Evolutionary conservation across 1,139 yeast species (phyloP), one percentile per base, ranked within the genome.

Genomic region (Kodamaea alishanica): DNA sequence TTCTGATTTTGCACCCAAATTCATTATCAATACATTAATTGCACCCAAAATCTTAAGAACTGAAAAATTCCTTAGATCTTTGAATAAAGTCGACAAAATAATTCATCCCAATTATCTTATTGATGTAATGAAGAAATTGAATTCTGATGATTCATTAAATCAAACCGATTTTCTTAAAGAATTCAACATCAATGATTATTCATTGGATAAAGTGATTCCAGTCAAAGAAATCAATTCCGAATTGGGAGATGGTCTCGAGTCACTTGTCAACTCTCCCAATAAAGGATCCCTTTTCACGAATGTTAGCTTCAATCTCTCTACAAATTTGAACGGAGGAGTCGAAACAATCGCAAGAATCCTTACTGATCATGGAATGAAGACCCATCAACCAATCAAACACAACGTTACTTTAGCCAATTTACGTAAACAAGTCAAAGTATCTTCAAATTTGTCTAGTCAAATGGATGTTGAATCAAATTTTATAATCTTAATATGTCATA

Each of bases 11-110:
- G 55, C 58, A 24, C 47, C 49, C 5, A 58, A 50, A 39, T 45
- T 42, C 30, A 39, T 39, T 1, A 51, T 55, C 28, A 74, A 79
- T 49, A 64, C 82, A 30, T 65, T 84, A 7, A 68, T 90, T 11
- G 92, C 97, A 0, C 96, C 97, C 1, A 79, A 80, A 45, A 72
- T 84, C 8, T 60, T 84, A 50, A 73, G 97, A 47, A 92, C 97
- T 0, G 95, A 85, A 43, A 92, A 92, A 60, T 90, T 90, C 54
- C 68, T 92, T 42, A 58, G 65, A 26, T 61, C 75, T 42, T 54
- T 71, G 39, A 57, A 68, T 41, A 58, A 54, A 39, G 73, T 63
- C 1, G 46, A 52, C 9, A 52, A 58, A 24, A 70, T 82, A 11
- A 48, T 77, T 2, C 77, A 75, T 41, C 81, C 81, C 0, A 52